Conservation (phyloP, 805 yeast species). For the Candida oleophila region DNA sequence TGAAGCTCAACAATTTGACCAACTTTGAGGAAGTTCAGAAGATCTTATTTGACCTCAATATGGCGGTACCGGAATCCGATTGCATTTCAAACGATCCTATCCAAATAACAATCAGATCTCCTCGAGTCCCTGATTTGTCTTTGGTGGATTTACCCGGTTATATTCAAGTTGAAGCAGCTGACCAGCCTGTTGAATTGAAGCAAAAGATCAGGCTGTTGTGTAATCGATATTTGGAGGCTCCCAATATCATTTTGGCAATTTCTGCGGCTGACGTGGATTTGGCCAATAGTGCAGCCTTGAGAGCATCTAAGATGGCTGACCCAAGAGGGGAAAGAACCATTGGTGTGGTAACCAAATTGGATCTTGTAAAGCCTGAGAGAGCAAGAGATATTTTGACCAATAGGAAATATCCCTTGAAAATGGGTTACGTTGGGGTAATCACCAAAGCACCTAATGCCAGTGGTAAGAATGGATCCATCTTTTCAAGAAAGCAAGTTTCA, state of each 20-base stretch:
- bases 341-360: slow-evolving; percentile 94
- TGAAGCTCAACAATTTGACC: slow-evolving; percentile 76
- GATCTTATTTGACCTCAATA: slow-evolving; percentile 80
- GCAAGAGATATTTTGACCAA: slow-evolving; percentile 73
- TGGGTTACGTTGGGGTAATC: slow-evolving; percentile 99
- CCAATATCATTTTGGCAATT: slow-evolving; percentile 92
- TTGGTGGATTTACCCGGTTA: slow-evolving; percentile 96
- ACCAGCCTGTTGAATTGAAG: slow-evolving; percentile 86
- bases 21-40: slow-evolving; percentile 89
- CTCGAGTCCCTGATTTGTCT: slow-evolving; percentile 84
- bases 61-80: slow-evolving; percentile 85
- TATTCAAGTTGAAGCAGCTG: slow-evolving; percentile 94
- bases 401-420: slow-evolving; percentile 80
- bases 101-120: slow-evolving; percentile 86
- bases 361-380: slow-evolving; percentile 73
- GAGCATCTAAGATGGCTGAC: slow-evolving; percentile 87
- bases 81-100: slow-evolving; percentile 94
- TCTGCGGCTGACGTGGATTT: slow-evolving; percentile 98
- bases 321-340: slow-evolving; percentile 95
- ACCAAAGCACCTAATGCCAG: slow-evolving; percentile 66
- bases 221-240: slow-evolving; percentile 81
- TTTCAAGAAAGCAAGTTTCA: slow-evolving; percentile 43
- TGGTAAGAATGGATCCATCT: slow-evolving; percentile 28
- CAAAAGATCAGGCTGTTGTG: slow-evolving; percentile 76
- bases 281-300: slow-evolving; percentile 91